Base-by-base conservation (phyloP, 2,329 filamentous ascomycete species). In the Colletotrichum melonis region DNA sequence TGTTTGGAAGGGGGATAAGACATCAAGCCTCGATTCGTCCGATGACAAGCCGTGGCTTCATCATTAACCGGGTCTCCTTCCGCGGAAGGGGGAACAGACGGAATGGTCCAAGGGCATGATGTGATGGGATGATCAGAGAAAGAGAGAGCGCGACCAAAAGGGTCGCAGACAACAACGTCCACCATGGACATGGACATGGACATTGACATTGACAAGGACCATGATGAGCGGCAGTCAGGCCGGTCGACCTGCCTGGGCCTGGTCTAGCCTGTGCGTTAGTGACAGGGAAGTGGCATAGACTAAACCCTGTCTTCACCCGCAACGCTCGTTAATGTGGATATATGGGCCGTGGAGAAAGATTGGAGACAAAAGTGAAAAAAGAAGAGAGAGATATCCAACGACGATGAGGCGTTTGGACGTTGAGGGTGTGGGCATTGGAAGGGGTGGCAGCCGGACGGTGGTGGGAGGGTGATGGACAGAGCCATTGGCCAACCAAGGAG, bases 1-100 rank as follows among this genome's bases (percentile, higher is more conserved):
- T 49, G 16, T 78, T 60, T 38, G 58, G 32, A n/a, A 22, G 42
- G 77, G 81, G 82, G 83, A 86, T 84, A 86, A 84, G 80, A 82
- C 77, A 80, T 78, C 77, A 78, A 77, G 79, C 81, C 80, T 84
- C 80, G 78, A 86, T 86, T 87, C 85, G 85, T 82, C 79, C 76
- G 78, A 81, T 66, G 74, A 74, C 75, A 73, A 77, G 76, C 74
- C 77, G 72, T 74, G 58, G 72, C 60, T 62, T 73, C 57, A 70
- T 76, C 66, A 72, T 46, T 65, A 54, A 79, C 83, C 63, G 63
- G 49, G 19, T n/a, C 85, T 85, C 86, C 86, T 84, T 86, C 82
- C 79, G 79, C 63, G 46, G 77, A 76, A 72, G 74, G 74, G 72
- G 59, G 69, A 69, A 74, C 71, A 75, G 74, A 76, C 75, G 76